Evolutionary conservation across 257 asterid genomes (phyloP).

Genomic region (Solanum pinnatisectum): DNA sequence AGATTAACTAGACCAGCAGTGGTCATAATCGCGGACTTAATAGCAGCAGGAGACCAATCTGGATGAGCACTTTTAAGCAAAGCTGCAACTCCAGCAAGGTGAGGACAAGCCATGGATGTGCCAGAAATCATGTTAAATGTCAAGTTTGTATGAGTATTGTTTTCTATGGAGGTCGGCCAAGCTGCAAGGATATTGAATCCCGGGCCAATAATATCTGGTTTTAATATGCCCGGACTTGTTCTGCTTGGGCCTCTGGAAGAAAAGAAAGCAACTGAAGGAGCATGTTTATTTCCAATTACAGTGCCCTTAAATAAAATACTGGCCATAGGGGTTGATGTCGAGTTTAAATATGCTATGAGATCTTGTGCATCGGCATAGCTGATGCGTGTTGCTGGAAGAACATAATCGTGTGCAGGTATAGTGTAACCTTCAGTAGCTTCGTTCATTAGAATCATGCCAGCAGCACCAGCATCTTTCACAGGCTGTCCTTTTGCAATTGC

Average conservation of each 20-base stretch:
- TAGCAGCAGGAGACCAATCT: slow-evolving; percentile 16
- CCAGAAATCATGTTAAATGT: slow-evolving; percentile 9
- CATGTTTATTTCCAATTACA: slow-evolving; percentile 3
- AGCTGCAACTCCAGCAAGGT: slow-evolving; percentile 18
- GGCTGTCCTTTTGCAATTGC: slow-evolving; percentile 14
- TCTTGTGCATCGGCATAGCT: slow-evolving; percentile 12
- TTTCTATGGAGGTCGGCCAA: not conserved
- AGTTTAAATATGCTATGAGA: slow-evolving; percentile 11
- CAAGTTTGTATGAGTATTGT: not conserved
- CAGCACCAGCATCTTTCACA: slow-evolving; percentile 25
- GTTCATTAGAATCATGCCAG: slow-evolving; percentile 21
- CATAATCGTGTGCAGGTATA: slow-evolving; percentile 9
- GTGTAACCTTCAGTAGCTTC: slow-evolving; percentile 3
- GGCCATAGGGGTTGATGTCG: slow-evolving; percentile 15
- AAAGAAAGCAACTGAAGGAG: slow-evolving; percentile 17
- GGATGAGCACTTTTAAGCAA: slow-evolving; percentile 14
- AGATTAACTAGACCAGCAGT: slow-evolving; percentile 8
- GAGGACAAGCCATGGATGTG: slow-evolving; percentile 24
- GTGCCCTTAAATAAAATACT: slow-evolving; percentile 18
- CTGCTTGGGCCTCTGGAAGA: slow-evolving; percentile 16
- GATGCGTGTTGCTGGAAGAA: slow-evolving; percentile 19
- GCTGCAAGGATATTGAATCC: slow-evolving; percentile 25
- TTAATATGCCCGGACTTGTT: slow-evolving; percentile 15
- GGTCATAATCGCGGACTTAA: slow-evolving; percentile 21
- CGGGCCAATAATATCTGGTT: slow-evolving; percentile 19